Evolutionary conservation across 345 rosid species (phyloP).

Genomic region (Schrenkiella parvula): DNA sequence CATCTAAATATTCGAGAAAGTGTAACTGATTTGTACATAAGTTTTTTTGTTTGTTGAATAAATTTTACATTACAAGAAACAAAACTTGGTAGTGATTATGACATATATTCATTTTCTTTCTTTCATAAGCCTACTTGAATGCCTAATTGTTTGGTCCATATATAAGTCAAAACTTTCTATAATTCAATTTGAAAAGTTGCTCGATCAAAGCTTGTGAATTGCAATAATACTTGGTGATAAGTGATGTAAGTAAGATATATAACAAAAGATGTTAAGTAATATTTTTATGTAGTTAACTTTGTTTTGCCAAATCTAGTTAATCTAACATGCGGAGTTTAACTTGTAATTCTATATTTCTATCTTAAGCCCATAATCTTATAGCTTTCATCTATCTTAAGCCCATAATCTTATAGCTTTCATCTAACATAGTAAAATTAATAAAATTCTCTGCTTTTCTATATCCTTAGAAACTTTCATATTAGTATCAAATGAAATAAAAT

Average conservation of each 20-base stretch:
- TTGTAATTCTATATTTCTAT: neutral
- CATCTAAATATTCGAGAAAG: neutral
- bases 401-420: neutral
- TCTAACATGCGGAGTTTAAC: neutral
- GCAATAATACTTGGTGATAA: neutral
- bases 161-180: neutral
- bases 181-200: neutral
- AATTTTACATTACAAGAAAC: too few relatives aligned
- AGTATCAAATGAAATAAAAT: neutral
- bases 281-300: neutral
- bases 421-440: neutral
- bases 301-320: neutral
- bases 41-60: neutral
- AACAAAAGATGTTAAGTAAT: neutral
- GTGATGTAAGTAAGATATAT: neutral
- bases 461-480: neutral
- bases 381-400: neutral
- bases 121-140: too few relatives aligned
- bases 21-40: neutral
- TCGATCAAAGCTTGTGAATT: neutral
- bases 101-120: neutral
- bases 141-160: neutral
- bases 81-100: neutral
- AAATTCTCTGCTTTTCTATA: neutral
- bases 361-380: slow-evolving; percentile 5